These are phyloP conservation scores for Ceratobasidium sp. DNA, from an alignment of 1,284 basidiomycete genomes.

Conservation along the genomic window DNA sequence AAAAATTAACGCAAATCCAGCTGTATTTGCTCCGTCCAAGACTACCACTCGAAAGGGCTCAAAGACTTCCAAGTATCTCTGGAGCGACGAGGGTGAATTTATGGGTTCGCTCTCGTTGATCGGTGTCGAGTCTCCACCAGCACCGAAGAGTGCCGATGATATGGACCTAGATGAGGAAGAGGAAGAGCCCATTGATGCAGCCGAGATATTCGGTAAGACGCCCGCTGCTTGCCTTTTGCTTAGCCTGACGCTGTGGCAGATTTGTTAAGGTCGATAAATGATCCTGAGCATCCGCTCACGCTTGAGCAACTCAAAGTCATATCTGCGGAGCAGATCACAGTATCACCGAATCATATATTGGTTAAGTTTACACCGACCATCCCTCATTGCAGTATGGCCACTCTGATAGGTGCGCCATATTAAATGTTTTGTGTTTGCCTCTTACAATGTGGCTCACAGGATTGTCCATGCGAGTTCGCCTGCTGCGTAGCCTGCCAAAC, in stretches of 20 bases:
- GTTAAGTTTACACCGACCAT: conserved; percentile 98
- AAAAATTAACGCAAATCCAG: conserved; percentile 70
- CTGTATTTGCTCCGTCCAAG: conserved; percentile 66
- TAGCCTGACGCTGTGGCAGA: conserved; percentile 64
- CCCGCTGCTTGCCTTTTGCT: neutral
- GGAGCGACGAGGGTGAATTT: conserved; percentile 60
- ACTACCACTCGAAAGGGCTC: conserved; percentile 58
- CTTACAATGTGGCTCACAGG: conserved; percentile 64
- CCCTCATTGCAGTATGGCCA: conserved; percentile 98
- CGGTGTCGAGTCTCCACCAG: conserved; percentile 55
- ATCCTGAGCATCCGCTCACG: conserved; percentile 95
- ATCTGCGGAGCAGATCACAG: conserved; percentile 86
- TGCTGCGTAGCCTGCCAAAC: conserved; percentile 90
- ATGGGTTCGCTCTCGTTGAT: conserved; percentile 48
- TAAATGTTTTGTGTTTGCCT: conserved; percentile 7
- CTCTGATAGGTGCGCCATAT: conserved; percentile 91
- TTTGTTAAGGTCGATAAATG: conserved; percentile 91
- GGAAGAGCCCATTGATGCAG: conserved; percentile 74
- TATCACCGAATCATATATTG: conserved; percentile 79
- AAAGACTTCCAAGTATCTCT: conserved; percentile 60
- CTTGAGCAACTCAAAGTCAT: conserved; percentile 98
- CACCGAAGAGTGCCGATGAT: conserved; percentile 45
- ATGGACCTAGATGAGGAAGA: conserved; percentile 46
- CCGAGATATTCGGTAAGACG: conserved; percentile 75
- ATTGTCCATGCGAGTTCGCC: conserved; percentile 90